These are phyloP conservation scores for Melampsora americana DNA, from an alignment of 1,284 basidiomycete genomes.

Conservation along the genomic window DNA sequence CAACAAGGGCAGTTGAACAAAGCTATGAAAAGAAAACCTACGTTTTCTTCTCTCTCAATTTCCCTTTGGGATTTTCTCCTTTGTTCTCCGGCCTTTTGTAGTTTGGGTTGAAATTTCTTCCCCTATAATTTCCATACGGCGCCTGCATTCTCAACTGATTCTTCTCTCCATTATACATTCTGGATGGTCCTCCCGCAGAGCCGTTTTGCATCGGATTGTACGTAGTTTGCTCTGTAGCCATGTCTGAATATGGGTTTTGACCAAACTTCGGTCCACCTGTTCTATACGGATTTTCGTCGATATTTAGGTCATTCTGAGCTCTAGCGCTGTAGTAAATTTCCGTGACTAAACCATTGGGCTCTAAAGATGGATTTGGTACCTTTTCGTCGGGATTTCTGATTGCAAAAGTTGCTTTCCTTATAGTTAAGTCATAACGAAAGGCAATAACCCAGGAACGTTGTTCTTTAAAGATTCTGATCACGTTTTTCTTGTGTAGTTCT, in stretches of 20 bases:
- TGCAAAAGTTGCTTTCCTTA: background rate
- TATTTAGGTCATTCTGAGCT: background rate
- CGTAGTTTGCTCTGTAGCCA: too few species aligned
- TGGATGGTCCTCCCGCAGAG: too few species aligned
- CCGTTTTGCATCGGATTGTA: background rate
- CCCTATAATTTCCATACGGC: background rate
- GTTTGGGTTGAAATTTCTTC: background rate
- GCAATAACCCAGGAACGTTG: background rate
- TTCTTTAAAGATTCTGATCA: background rate
- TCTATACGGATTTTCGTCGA: background rate
- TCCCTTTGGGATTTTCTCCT: too few species aligned
- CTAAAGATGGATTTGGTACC: background rate
- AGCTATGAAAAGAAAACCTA: too few species aligned
- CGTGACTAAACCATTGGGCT: background rate
- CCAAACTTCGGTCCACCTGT: background rate
- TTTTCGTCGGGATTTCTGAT: background rate
- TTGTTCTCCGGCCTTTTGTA: background rate
- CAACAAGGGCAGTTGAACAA: too few species aligned
- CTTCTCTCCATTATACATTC: background rate
- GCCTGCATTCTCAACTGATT: background rate
- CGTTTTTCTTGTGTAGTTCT: background rate
- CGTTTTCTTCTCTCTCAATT: too few species aligned
- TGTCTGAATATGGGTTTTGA: background rate
- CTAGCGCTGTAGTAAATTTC: background rate
- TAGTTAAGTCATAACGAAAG: background rate